Conservation (phyloP, 2,329 filamentous ascomycete genomes). For the Venturia carpophila region DNA sequence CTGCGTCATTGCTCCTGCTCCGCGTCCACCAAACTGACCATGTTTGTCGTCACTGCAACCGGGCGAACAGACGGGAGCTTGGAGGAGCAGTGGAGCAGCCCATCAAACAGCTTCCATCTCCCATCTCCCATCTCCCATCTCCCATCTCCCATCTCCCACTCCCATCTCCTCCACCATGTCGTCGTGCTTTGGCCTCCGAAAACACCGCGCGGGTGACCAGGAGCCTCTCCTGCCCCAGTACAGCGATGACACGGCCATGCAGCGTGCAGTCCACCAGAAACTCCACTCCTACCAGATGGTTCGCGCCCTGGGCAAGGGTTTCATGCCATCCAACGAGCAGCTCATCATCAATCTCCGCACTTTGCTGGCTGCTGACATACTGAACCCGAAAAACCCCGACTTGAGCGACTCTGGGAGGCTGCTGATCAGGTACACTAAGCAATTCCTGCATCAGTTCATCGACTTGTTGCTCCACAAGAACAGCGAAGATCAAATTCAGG, state of each 20-base stretch:
- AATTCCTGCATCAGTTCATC: constrained; percentile 72
- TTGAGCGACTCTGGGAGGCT: constrained; percentile 71
- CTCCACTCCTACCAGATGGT: constrained; percentile 91
- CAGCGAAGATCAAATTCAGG: constrained; percentile 73
- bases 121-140: neutral
- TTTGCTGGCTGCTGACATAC: constrained; percentile 65
- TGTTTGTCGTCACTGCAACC: neutral
- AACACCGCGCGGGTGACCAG: constrained; percentile 38
- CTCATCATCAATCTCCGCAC: constrained; percentile 70
- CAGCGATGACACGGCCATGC: constrained; percentile 69
- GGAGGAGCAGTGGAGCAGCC: too few species aligned
- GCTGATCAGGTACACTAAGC: constrained; percentile 62
- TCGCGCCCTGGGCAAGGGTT: constrained; percentile 71
- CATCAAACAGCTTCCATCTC: neutral
- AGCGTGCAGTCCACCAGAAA: constrained; percentile 76
- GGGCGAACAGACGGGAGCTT: too few species aligned
- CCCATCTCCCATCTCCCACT: neutral
- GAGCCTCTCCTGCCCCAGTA: constrained; percentile 71
- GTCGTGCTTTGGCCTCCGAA: constrained; percentile 57
- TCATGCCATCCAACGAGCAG: constrained; percentile 88
- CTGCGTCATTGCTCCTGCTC: neutral
- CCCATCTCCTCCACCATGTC: constrained; percentile 37
- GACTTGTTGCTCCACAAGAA: constrained; percentile 81
- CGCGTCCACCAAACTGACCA: neutral
- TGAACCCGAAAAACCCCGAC: constrained; percentile 66